Percentiles rank a stretch among this genome's conserved stretches.
Evolutionary conservation across 805 yeast genomes (phyloP).

Genomic region (Teunomyces funiuensis): DNA sequence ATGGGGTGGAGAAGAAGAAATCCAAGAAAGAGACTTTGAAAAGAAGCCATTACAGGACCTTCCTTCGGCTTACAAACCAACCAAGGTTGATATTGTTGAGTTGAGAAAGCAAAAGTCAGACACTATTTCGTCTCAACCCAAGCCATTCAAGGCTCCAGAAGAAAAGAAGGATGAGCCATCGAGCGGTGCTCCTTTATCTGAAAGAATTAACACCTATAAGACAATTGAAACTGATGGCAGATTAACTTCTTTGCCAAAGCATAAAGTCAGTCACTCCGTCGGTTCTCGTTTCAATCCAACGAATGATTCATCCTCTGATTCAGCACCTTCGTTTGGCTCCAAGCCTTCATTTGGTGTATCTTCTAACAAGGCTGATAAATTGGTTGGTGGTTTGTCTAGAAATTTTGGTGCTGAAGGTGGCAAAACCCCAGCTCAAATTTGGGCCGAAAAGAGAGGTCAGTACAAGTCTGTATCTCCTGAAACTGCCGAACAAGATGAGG

Average conservation of each 20-base stretch:
- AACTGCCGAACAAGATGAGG: constrained; percentile 13
- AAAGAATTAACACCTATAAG: constrained; percentile 45
- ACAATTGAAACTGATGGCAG: constrained; percentile 45
- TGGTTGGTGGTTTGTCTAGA: constrained; percentile 59
- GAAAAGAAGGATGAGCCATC: constrained; percentile 26
- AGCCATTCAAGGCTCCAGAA: constrained; percentile 16
- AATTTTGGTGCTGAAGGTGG: constrained; percentile 70
- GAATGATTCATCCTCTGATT: constrained; percentile 20
- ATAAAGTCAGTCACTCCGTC: constrained; percentile 52
- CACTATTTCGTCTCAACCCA: constrained; percentile 44
- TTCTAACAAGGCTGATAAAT: constrained; percentile 32
- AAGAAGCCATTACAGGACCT: constrained; percentile 51
- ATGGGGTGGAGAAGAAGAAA: constrained; percentile 69
- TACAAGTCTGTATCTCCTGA: constrained; percentile 43
- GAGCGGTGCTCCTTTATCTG: constrained; percentile 33
- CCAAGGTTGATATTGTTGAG: constrained; percentile 58
- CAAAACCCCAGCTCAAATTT: constrained; percentile 89
- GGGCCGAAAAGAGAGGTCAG: constrained; percentile 90
- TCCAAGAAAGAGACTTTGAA: constrained; percentile 53
- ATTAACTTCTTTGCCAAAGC: constrained; percentile 63
- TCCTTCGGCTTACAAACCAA: constrained; percentile 65
- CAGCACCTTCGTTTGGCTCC: constrained; percentile 31
- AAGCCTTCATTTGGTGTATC: constrained; percentile 36
- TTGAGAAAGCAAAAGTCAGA: constrained; percentile 51
- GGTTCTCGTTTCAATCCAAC: constrained; percentile 46